Evolutionary conservation across 306 rosid genomes (phyloP).

Genomic region (Adenanthera pavonina): DNA sequence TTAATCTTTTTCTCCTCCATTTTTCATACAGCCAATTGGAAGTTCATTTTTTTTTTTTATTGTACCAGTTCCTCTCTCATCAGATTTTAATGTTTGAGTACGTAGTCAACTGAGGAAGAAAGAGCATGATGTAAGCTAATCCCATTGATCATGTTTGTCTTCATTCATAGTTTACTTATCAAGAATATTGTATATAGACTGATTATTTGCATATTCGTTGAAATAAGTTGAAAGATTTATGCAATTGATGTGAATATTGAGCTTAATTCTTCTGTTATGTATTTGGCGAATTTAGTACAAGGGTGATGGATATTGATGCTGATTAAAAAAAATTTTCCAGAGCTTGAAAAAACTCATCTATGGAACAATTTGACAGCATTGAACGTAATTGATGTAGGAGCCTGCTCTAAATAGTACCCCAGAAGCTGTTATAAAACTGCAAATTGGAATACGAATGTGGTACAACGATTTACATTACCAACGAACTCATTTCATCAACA

Average conservation of each 20-base stretch:
- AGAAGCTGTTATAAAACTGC: conserved; percentile 10
- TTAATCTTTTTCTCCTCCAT: not conserved
- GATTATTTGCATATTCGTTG: not conserved
- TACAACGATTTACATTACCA: conserved; percentile 13
- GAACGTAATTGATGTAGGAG: not conserved
- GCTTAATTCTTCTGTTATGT: not conserved
- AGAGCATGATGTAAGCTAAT: not conserved
- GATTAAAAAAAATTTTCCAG: not conserved
- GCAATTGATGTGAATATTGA: not conserved
- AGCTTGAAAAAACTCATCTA: not conserved
- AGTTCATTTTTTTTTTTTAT: not conserved
- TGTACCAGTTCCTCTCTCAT: not conserved
- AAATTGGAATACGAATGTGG: conserved; percentile 20
- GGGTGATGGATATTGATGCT: not conserved
- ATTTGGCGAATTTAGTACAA: not conserved
- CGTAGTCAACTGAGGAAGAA: not conserved
- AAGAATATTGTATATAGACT: conserved; percentile 21
- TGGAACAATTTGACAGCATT: not conserved
- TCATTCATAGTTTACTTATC: not conserved
- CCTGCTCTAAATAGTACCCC: not conserved
- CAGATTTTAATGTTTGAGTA: not conserved
- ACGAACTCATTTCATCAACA: conserved; percentile 1
- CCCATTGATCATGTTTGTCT: not conserved
- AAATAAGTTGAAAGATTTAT: conserved; percentile 12
- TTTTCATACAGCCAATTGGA: not conserved